These are phyloP conservation scores for Austroboletus novae-zelandiae DNA, from an alignment of 1,284 basidiomycete species.

Conservation along the genomic window DNA sequence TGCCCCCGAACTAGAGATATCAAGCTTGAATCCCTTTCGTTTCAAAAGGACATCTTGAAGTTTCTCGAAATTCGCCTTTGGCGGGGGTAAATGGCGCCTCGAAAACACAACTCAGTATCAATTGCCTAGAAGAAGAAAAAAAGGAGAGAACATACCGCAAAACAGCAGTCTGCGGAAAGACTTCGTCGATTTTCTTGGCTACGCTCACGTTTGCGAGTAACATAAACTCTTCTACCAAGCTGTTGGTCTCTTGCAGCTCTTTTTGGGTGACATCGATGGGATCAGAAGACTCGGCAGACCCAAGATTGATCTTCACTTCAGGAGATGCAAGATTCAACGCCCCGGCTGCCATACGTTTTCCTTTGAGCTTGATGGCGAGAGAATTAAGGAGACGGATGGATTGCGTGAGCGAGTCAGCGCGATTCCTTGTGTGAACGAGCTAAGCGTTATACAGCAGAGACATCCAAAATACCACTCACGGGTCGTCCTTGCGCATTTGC, in stretches of 20 bases:
- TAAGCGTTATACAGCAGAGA: neutral
- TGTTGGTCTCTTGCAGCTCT: slow-evolving; percentile 91
- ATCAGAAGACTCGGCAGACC: slow-evolving; percentile 89
- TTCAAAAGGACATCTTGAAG: slow-evolving; percentile 91
- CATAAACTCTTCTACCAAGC: slow-evolving; percentile 99
- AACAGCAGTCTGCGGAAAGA: slow-evolving; percentile 95
- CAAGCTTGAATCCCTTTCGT: slow-evolving; percentile 81
- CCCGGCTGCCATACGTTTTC: slow-evolving; percentile 87
- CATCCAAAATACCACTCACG: slow-evolving; percentile 46
- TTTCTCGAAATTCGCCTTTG: slow-evolving; percentile 93
- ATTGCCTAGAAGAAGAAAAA: neutral
- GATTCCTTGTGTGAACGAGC: slow-evolving; percentile 45
- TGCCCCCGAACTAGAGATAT: slow-evolving; percentile 90
- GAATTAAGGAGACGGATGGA: slow-evolving; percentile 89
- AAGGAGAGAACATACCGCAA: slow-evolving; percentile 54
- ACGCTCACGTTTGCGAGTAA: slow-evolving; percentile 96
- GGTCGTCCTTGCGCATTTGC: slow-evolving; percentile 91
- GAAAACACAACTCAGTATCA: neutral
- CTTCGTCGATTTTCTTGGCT: slow-evolving; percentile 88
- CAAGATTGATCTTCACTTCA: slow-evolving; percentile 95
- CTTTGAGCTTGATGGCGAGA: slow-evolving; percentile 86
- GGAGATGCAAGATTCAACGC: slow-evolving; percentile 97
- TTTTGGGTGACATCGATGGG: slow-evolving; percentile 99
- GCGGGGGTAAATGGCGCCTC: slow-evolving; percentile 90
- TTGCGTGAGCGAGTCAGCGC: slow-evolving; percentile 82